These are phyloP conservation scores for Ascochyta clinopodiicola DNA, from an alignment of 2,329 filamentous ascomycete species.

Conservation along the genomic window DNA sequence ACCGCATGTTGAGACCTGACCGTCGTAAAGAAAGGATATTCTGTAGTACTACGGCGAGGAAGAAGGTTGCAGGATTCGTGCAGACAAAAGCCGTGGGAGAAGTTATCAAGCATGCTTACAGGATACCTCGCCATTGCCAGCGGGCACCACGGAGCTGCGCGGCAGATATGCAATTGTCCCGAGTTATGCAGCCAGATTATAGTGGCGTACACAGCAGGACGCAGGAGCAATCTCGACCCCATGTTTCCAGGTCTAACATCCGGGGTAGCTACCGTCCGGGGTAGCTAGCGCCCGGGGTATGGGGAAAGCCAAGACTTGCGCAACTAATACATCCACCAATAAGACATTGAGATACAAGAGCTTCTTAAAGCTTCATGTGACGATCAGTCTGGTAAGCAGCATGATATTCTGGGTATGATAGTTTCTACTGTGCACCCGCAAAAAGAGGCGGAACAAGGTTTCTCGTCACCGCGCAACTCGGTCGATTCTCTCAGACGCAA, in stretches of 20 bases:
- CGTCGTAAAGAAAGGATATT: not conserved
- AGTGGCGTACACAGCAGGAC: not conserved
- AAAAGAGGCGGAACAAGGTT: too few relatives aligned
- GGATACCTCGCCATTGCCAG: not conserved
- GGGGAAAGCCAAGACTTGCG: slow-evolving; percentile 10
- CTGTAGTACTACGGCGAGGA: not conserved
- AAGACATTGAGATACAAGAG: too few relatives aligned
- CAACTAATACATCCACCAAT: slow-evolving; percentile 14
- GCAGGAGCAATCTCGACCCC: not conserved
- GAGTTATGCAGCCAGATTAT: not conserved
- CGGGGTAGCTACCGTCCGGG: slow-evolving; percentile 4
- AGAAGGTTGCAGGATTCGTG: not conserved
- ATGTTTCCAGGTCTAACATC: not conserved
- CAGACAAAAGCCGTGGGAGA: not conserved
- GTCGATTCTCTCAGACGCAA: too few relatives aligned
- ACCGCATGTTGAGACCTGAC: not conserved
- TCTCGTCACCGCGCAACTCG: too few relatives aligned
- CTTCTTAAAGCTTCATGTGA: too few relatives aligned
- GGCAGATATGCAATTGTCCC: not conserved
- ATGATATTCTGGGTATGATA: too few relatives aligned
- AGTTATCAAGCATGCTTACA: not conserved
- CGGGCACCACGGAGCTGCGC: not conserved
- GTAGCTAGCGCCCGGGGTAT: slow-evolving; percentile 5
- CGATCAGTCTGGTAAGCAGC: too few relatives aligned
- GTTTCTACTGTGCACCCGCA: too few relatives aligned